Base-by-base conservation (phyloP, 148 eudicot genomes). In the Linanthus parryae region DNA sequence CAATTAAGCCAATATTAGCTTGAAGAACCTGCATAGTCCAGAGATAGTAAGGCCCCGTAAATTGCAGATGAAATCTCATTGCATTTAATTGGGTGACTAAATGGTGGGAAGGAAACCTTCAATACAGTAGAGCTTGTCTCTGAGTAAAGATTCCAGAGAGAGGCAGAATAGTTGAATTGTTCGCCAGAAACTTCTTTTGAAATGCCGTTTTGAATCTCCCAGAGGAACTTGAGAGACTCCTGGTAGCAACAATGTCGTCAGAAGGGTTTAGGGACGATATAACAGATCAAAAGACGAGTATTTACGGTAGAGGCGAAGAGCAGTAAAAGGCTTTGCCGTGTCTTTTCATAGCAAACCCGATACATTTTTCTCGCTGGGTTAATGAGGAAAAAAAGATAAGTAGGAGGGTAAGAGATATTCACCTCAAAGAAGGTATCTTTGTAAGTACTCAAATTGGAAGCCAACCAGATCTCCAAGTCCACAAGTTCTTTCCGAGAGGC, bases 381-480 rank as follows among this genome's bases (percentile, higher is more conserved):
- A 41, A 36, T 31, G 33, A 34, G 19, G 21, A 31, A 19, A 24
- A 20, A 27, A 7, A 48, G 36, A 16, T 28, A 45, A 60, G 19
- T 7, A 17, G 35, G n/a, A 19, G 25, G 20, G 11, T 35, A 56
- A 16, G 37, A 26, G 13, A 60, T 56, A 31, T 33, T 61, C 71
- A 91, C 98, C 98, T 86, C 84, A 52, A 73, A 63, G 64, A 81
- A 81, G 47, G 44, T 43, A 27, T 86, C 81, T 68, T 66, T 77
- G 55, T 63, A 69, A 29, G 69, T 62, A 58, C 57, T 51, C 27
- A 86, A 60, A 47, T 67, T 79, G 58, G 71, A 71, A 59, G 68
- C 72, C 70, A 87, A 61, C 98, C 98, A 91, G 43, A 63, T 81
- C 75, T 86, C 95, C 49, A 91, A 71, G 72, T 91, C 98, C 42